A percentile compares a stretch with the other conserved stretches of the same genome.
Conservation (phyloP, 306 rosid genomes). For the Bauhinia variegata region DNA sequence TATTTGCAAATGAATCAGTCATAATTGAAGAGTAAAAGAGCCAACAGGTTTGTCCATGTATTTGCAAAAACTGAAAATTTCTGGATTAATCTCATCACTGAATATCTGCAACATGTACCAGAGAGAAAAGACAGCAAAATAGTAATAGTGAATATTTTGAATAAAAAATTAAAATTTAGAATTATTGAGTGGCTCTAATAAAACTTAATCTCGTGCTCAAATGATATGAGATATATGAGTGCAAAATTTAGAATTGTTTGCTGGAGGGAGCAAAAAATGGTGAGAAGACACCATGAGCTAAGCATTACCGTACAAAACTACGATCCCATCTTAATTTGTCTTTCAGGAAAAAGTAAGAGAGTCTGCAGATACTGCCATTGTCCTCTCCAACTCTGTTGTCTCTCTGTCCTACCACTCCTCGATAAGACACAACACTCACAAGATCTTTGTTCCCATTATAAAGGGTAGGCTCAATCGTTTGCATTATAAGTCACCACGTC, state of each 20-base stretch:
- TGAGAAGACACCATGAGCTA: background rate
- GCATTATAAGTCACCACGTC: no score
- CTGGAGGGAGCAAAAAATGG: no score
- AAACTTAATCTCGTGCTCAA: no score
- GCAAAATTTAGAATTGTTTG: no score
- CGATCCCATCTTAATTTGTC: background rate
- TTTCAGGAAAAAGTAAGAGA: background rate
- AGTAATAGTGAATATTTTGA: no score
- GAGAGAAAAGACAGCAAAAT: background rate
- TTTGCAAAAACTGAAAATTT: slow-evolving; percentile 52
- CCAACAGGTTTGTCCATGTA: slow-evolving; percentile 46
- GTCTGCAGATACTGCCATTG: slow-evolving; percentile 5
- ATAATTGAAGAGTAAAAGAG: slow-evolving; percentile 55
- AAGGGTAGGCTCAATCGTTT: no score
- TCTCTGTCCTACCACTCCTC: background rate
- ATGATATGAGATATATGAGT: no score
- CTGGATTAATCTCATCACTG: slow-evolving; percentile 55
- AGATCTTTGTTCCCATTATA: background rate
- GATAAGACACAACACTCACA: slow-evolving; percentile 22
- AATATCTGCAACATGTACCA: slow-evolving; percentile 35
- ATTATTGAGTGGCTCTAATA: no score
- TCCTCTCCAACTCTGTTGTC: slow-evolving; percentile 31
- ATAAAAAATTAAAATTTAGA: no score
- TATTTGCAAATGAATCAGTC: slow-evolving; percentile 39
- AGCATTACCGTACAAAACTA: background rate